Percentiles rank a stretch among this genome's conserved stretches.
phyloP scores from a whole-genome alignment of 768 basidiomycete species.

The Termitomyces sp. region DNA sequence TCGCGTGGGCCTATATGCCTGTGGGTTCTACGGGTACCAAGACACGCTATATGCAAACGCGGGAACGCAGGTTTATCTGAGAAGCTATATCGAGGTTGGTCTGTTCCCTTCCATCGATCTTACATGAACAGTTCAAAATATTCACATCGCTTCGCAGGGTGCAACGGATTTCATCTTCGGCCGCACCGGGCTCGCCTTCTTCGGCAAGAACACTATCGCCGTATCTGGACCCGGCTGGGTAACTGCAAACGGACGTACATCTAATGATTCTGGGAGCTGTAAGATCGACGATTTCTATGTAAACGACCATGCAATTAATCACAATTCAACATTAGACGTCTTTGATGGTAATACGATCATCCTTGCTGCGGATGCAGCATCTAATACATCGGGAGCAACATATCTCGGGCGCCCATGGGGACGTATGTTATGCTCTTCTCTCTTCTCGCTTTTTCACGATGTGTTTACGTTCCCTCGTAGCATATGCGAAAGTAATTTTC shows the following conservation, averaged over 20 bases:
- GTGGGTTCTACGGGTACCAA: conserved; percentile 41
- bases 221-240: conserved; percentile 38
- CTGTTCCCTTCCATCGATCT: not conserved
- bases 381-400: conserved; percentile 9
- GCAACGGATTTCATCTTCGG: conserved; percentile 50
- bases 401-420: conserved; percentile 44
- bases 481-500: conserved; percentile 44
- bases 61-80: conserved; percentile 44
- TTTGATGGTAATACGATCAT: conserved; percentile 39
- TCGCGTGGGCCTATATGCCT: conserved; percentile 37
- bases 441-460: not conserved
- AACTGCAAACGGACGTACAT: conserved; percentile 42
- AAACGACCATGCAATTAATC: not conserved
- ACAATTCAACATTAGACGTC: conserved; percentile 24
- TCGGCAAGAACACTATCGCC: conserved; percentile 43
- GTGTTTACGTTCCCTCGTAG: conserved; percentile 13
- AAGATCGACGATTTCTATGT: conserved; percentile 12
- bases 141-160: conserved; percentile 24
- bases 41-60: conserved; percentile 40
- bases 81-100: conserved; percentile 40
- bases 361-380: conserved; percentile 19
- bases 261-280: conserved; percentile 43
- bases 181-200: conserved; percentile 36
- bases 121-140: not conserved
- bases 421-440: conserved; percentile 19